These are phyloP conservation scores for Nicotiana undulata DNA, from an alignment of 257 asterid species.

Conservation along the genomic window DNA sequence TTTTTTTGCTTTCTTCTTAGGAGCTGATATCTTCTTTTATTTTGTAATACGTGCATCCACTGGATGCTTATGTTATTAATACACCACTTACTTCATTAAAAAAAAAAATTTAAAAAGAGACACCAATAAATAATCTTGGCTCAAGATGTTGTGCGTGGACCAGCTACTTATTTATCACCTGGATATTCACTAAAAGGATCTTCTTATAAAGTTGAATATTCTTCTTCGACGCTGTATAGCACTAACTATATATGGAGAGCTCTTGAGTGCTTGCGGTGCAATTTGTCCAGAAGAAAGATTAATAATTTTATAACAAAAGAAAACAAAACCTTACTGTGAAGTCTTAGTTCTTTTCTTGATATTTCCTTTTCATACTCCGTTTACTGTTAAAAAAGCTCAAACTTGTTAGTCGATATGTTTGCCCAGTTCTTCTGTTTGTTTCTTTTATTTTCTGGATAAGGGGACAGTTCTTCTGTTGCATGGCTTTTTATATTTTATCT, in stretches of 20 bases:
- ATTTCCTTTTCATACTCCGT: not conserved
- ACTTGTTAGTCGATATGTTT: slow-evolving; percentile 1
- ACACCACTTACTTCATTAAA: too few relatives aligned
- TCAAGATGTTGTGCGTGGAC: not conserved
- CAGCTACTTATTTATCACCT: not conserved
- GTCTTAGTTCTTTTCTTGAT: not conserved
- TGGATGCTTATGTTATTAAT: too few relatives aligned
- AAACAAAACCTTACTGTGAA: not conserved
- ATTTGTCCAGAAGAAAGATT: too few relatives aligned
- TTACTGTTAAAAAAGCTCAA: not conserved
- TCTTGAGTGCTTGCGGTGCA: not conserved
- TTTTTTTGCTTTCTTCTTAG: too few relatives aligned
- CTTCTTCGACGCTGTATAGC: not conserved
- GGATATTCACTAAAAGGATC: not conserved
- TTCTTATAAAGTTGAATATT: not conserved
- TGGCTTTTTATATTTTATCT: slow-evolving; percentile 14
- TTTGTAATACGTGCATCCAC: too few relatives aligned
- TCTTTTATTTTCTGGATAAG: too few relatives aligned
- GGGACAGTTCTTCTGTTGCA: not conserved
- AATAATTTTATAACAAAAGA: not conserved
- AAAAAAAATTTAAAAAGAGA: not conserved
- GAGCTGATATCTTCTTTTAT: too few relatives aligned
- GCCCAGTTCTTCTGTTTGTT: not conserved
- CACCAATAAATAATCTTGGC: not conserved
- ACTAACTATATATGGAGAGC: not conserved